Evolutionary conservation across 2,329 filamentous ascomycete species (phyloP).

Genomic region (Epichloe elymi): DNA sequence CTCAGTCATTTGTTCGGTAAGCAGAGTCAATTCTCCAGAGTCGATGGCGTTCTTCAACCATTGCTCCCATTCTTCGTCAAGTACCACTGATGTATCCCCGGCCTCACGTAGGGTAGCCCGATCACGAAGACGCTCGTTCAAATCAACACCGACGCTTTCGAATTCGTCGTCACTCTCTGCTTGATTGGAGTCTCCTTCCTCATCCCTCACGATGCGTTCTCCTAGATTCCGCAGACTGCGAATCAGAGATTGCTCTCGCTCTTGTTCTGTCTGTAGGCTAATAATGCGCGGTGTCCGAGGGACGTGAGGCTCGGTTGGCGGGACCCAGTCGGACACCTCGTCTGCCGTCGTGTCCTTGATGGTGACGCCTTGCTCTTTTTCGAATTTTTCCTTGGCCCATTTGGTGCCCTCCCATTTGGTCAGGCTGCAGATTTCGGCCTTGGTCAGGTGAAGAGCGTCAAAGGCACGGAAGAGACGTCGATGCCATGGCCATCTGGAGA

Average conservation of each 20-base stretch:
- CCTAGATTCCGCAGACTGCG: slow-evolving; percentile 9
- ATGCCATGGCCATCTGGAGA: slow-evolving; percentile 66
- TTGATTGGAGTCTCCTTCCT: slow-evolving; percentile 8
- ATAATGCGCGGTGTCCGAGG: background rate
- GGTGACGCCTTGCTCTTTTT: slow-evolving; percentile 56
- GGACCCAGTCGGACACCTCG: slow-evolving; percentile 46
- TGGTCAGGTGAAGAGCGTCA: slow-evolving; percentile 54
- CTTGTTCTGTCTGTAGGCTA: slow-evolving; percentile 8
- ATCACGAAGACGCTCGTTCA: slow-evolving; percentile 53
- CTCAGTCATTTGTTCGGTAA: slow-evolving; percentile 29
- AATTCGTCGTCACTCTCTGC: slow-evolving; percentile 20
- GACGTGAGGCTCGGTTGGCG: slow-evolving; percentile 8
- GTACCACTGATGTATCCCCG: slow-evolving; percentile 41
- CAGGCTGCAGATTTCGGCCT: slow-evolving; percentile 54
- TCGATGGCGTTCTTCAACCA: slow-evolving; percentile 61
- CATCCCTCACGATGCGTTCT: background rate
- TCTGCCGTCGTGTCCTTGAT: slow-evolving; percentile 62
- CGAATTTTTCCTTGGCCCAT: slow-evolving; percentile 71
- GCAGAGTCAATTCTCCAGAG: slow-evolving; percentile 33
- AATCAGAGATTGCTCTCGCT: slow-evolving; percentile 6
- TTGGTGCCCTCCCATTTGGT: slow-evolving; percentile 76
- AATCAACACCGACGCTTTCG: slow-evolving; percentile 44
- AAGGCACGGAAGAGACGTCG: slow-evolving; percentile 64
- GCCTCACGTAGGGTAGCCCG: slow-evolving; percentile 50
- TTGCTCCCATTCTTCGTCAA: slow-evolving; percentile 63